Conservation (phyloP, 805 yeast genomes). For the Candida manassasensis region DNA sequence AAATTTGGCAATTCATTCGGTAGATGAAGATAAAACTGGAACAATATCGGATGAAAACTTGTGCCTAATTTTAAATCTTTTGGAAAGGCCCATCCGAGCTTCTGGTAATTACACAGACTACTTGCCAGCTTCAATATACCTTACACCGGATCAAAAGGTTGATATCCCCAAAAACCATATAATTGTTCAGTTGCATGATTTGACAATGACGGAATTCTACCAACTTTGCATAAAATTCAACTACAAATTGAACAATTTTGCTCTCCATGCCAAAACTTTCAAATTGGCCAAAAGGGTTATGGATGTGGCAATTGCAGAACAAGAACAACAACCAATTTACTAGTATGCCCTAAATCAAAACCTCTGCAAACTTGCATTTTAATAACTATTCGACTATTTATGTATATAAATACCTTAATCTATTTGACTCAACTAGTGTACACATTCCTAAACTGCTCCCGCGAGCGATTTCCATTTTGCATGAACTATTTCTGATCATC, state of each 20-base stretch:
- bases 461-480: too few relatives aligned
- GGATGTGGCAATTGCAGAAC: constrained; percentile 55
- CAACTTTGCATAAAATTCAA: constrained; percentile 63
- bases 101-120: constrained; percentile 32
- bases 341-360: too few relatives aligned
- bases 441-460: not conserved
- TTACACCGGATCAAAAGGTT: constrained; percentile 16
- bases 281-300: constrained; percentile 70
- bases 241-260: constrained; percentile 58
- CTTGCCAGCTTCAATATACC: constrained; percentile 45
- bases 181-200: constrained; percentile 55
- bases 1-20: constrained; percentile 53
- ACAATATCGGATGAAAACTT: constrained; percentile 48
- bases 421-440: not conserved
- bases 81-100: constrained; percentile 54
- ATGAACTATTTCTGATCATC: not conserved
- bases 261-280: constrained; percentile 57
- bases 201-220: constrained; percentile 59
- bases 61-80: constrained; percentile 52
- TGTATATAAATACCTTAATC: not conserved
- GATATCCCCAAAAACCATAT: constrained; percentile 28
- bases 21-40: constrained; percentile 58
- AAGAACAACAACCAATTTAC: constrained; percentile 9
- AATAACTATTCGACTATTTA: not conserved
- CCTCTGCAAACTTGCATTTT: not conserved